Evolutionary conservation across 1,139 yeast genomes (phyloP), one percentile per base, ranked within the genome.

Genomic region (Magnusiomyces ingens): DNA sequence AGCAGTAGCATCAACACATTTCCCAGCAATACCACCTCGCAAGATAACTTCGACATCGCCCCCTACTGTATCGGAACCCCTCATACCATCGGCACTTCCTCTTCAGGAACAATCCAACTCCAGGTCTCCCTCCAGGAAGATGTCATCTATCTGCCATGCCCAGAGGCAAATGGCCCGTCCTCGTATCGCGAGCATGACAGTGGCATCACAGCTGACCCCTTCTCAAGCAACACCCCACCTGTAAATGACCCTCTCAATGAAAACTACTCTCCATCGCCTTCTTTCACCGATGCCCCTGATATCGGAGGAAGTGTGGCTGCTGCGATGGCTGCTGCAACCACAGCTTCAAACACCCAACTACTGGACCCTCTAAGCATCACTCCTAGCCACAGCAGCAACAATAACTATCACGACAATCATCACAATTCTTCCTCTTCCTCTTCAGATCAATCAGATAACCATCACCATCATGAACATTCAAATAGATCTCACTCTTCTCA

Each of bases 71-170:
- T 63, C 21, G 73, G 73, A 15, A 60, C 57, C 40, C 73, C 72
- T 3, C 63, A 64, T 47, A 60, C 62, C 26, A 59, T 69, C 36
- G 62, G 59, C 45, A 57, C 64, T 49, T 67, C 72, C 13, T 70
- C 66, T 49, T 64, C 67, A 2, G 69, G 70, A 12, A 53, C 59
- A 26, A 60, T 69, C 29, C 69, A 69, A 26, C 58, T 69, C 22
- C 66, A 63, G 15, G 59, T 69, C 12, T 58, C 68, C n/a, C 53
- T 68, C 12, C 71, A 69, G 52, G 71, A 69, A 57, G 65, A 65
- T 15, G 62, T 64, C 1, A 55, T 69, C 1, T 69, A 65, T 49
- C 55, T 69, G 51, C 62, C 70, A 4, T 59, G 60, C 22, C 53
- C 59, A 10, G 58, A 58, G 18, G 51, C 61, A 1, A 47, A 36